Evolutionary conservation across 2,329 filamentous ascomycete species (phyloP), one percentile per base, ranked within the genome.

Genomic region (Fusarium udum): DNA sequence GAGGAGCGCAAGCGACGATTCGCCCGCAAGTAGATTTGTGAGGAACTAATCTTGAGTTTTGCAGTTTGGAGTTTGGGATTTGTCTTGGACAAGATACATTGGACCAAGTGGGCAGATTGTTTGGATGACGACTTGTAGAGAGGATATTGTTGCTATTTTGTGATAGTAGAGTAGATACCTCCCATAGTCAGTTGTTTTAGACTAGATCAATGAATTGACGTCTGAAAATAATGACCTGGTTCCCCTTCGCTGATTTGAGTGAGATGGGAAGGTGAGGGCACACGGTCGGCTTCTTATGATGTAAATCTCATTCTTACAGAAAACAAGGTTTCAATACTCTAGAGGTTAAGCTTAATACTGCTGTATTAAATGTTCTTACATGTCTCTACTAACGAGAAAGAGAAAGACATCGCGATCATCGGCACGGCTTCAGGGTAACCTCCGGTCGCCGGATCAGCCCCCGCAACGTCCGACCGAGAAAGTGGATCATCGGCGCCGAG

Each of bases 401-500:
- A 31, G 2, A 32, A n/a, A n/a, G 28, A 32, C 15, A n/a, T 18
- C 15, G 4, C 8, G 2, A 34, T 34, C 12, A 4, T 24, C 9
- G 0, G 11, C 22, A 4, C 3, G 11, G 15, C 22, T 52, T 52
- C 18, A 72, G 69, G 69, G 70, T 72, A 72, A 7, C 3, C 14
- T 45, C 42, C 43, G 26, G n/a, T 26, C 26, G 9, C 16, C 59
- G 26, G 34, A 34, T 24, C n/a, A 31, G 22, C 11, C 26, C 28
- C 20, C 14, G 37, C 11, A 37, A 61, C 24, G 6, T 3, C 37
- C 13, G 32, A 37, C 51, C 71, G 71, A 64, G 22, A 37, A 45
- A 56, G 67, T 73, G 67, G 71, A 49, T 11, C 51, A 3, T 13
- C 62, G 55, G 67, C 62, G 39, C 71, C 71, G 71, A 68, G 49